Evolutionary conservation across 768 basidiomycete genomes (phyloP), one percentile per base, ranked within the genome.

Genomic region (Suillus hirtellus): DNA sequence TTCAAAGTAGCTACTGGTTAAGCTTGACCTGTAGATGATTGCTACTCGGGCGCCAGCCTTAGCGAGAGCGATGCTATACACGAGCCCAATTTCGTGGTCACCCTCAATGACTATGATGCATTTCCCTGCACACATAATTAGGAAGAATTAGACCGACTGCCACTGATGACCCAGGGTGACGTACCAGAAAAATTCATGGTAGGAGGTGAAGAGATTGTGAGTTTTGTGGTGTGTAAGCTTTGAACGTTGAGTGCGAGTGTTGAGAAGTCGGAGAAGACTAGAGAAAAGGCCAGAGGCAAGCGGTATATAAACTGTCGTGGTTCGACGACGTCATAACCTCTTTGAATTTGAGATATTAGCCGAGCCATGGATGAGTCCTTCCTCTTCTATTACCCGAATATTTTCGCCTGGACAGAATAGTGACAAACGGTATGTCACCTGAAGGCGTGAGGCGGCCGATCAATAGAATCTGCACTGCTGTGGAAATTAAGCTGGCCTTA

Each of bases 21-120:
- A 24, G 10, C 61, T 68, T 19, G 2, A 80, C 85, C 79, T 80
- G 75, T 87, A 88, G 56, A 89, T 84, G 11, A 89, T 82, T 34
- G 86, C 87, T 4, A 89, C 84, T 58, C 82, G 82, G 0, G 80
- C 82, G 31, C 85, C 85, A 0, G 87, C 82, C 50, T 78, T 68
- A 21, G 86, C 85, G 43, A 86, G 76, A 1, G 86, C 85, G 43
- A 76, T 72, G 31, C 82, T 81, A 60, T 81, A 83, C 1, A 82
- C 86, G 35, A 73, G 77, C 1, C 89, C 88, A 54, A 89, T 87
- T 11, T 87, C 87, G 49, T 82, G 77, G 67, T 84, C 84, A 1
- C 86, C 86, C 3, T 87, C 88, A 0, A 87, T 88, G 53, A 89
- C 79, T 38, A 89, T 80, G 61, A 83, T 73, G 54, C 80, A 81